A percentile compares a stretch with the other conserved stretches of the same genome.
phyloP scores from a whole-genome alignment of 2,329 filamentous ascomycete species.

The Cercospora brassicicola region DNA sequence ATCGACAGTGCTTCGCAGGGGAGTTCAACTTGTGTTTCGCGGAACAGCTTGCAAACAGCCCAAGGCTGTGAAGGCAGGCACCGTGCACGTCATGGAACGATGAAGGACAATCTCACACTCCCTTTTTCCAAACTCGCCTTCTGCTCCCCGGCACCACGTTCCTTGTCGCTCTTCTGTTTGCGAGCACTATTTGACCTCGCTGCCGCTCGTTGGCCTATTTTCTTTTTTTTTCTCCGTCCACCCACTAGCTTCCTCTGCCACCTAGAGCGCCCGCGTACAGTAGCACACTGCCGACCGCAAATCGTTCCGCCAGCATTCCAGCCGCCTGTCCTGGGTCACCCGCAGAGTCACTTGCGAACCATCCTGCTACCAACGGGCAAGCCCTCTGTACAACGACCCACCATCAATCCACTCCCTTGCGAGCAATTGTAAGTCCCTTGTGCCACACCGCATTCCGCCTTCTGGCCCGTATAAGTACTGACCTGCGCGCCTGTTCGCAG shows the following conservation, averaged over 20 bases:
- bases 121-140: conserved; percentile 6
- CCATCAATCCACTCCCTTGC: background rate
- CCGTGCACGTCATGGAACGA: background rate
- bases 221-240: background rate
- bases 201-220: conserved; percentile 2
- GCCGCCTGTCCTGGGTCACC: conserved; percentile 20
- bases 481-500: conserved; percentile 10
- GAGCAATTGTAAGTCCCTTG: background rate
- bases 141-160: conserved; percentile 6
- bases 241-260: background rate
- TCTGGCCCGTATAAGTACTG: conserved; percentile 13
- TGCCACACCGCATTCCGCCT: conserved; percentile 16
- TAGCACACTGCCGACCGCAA: conserved; percentile 21
- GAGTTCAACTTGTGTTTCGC: background rate
- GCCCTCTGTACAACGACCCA: conserved; percentile 23
- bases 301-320: conserved; percentile 24
- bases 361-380: conserved; percentile 18
- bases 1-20: background rate
- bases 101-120: conserved; percentile 5
- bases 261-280: background rate
- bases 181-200: conserved; percentile 1
- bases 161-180: background rate
- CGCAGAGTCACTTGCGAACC: conserved; percentile 15
- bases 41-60: conserved; percentile 10
- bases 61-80: background rate